These are phyloP conservation scores for Cytospora piceae DNA, from an alignment of 2,329 filamentous ascomycete genomes.

Conservation along the genomic window DNA sequence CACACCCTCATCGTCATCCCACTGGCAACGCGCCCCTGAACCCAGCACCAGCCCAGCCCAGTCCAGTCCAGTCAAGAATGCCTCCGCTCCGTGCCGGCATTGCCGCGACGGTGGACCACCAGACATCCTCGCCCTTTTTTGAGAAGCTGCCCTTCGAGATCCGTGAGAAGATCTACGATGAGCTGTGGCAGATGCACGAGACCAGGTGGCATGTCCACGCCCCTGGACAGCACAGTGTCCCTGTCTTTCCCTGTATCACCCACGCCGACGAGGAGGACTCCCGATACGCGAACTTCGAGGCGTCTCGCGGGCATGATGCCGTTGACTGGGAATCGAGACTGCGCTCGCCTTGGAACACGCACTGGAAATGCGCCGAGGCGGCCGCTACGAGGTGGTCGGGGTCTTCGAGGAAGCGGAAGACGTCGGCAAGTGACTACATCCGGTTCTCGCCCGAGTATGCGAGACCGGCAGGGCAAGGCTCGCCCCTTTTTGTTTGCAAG, in stretches of 20 bases:
- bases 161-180: constrained; percentile 39
- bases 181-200: constrained; percentile 35
- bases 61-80: constrained; percentile 7
- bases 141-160: constrained; percentile 37
- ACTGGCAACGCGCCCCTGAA: background rate
- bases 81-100: constrained; percentile 39
- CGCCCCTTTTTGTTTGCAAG: constrained; percentile 36
- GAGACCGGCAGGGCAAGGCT: constrained; percentile 24
- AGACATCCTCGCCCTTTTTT: constrained; percentile 44
- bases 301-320: constrained; percentile 16
- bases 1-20: background rate
- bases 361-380: constrained; percentile 28
- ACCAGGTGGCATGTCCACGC: constrained; percentile 33
- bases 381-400: constrained; percentile 17
- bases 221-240: constrained; percentile 15
- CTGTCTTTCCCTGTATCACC: constrained; percentile 32
- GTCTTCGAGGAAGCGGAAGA: constrained; percentile 2
- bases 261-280: constrained; percentile 29
- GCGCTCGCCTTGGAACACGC: constrained; percentile 25
- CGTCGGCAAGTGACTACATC: constrained; percentile 9
- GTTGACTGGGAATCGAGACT: constrained; percentile 26
- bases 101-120: constrained; percentile 48
- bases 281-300: constrained; percentile 25
- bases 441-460: constrained; percentile 15
- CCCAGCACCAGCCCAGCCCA: no score